These are phyloP conservation scores for Clausena lansium DNA, from an alignment of 345 rosid genomes.

Conservation along the genomic window DNA sequence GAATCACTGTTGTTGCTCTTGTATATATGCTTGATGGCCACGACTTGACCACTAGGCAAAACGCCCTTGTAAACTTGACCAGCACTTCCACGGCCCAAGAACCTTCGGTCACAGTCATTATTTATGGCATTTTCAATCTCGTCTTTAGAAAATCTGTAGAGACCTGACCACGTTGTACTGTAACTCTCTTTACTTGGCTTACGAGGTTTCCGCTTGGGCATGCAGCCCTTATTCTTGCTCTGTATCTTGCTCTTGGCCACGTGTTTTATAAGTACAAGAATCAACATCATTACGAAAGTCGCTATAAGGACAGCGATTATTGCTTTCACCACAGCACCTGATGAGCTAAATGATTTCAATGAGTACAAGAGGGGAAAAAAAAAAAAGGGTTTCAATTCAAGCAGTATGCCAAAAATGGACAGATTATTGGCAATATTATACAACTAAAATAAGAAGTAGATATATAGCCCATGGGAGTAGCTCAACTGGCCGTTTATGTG, in stretches of 20 bases:
- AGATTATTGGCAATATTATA: not conserved
- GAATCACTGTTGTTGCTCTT: slow-evolving; percentile 39
- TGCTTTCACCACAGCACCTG: slow-evolving; percentile 37
- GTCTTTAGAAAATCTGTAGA: slow-evolving; percentile 50
- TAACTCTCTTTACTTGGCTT: slow-evolving; percentile 20
- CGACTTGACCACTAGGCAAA: slow-evolving; percentile 59
- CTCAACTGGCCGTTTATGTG: too few relatives aligned
- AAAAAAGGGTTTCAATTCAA: not conserved
- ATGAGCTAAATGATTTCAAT: slow-evolving; percentile 17
- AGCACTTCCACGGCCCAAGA: slow-evolving; percentile 60
- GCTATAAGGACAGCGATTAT: slow-evolving; percentile 26
- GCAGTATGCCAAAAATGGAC: not conserved
- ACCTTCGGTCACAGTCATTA: slow-evolving; percentile 20
- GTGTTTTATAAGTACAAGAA: slow-evolving; percentile 35
- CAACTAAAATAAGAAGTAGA: too few relatives aligned
- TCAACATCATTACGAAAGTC: slow-evolving; percentile 18
- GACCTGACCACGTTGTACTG: slow-evolving; percentile 34
- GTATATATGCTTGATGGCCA: slow-evolving; percentile 54
- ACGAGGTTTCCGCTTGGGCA: slow-evolving; percentile 1
- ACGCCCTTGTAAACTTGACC: slow-evolving; percentile 56
- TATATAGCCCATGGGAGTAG: too few relatives aligned
- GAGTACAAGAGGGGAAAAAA: not conserved
- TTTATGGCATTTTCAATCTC: slow-evolving; percentile 61
- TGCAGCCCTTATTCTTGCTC: not conserved
- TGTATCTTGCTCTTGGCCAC: slow-evolving; percentile 22